These are phyloP conservation scores for Laguncularia racemosa DNA, from an alignment of 345 rosid species.

Conservation along the genomic window DNA sequence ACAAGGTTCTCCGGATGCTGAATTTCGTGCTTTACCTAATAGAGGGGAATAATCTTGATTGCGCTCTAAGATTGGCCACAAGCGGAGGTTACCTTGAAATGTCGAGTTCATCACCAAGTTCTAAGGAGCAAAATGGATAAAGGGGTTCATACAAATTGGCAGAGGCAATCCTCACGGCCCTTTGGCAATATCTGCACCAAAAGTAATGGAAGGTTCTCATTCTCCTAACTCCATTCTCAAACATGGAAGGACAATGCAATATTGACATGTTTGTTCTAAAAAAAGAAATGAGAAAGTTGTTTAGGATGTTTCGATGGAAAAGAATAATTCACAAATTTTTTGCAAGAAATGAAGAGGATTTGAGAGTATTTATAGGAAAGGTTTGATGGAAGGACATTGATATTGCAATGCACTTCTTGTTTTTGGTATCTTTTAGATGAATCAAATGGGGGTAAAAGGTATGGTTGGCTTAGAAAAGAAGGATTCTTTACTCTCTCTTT, in stretches of 20 bases:
- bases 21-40: neutral
- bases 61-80: conserved; percentile 4
- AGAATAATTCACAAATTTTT: neutral
- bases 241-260: conserved; percentile 34
- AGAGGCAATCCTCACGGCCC: conserved; percentile 36
- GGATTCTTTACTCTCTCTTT: no score
- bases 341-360: no score
- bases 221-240: conserved; percentile 49
- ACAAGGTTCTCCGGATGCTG: conserved; percentile 11
- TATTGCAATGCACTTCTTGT: no score
- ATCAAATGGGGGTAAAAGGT: no score
- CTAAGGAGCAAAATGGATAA: conserved; percentile 47
- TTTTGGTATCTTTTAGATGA: no score
- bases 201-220: conserved; percentile 58
- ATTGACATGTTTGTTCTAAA: conserved; percentile 16
- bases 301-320: neutral
- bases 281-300: neutral
- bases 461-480: no score
- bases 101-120: conserved; percentile 46
- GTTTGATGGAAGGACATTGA: neutral
- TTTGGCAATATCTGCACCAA: conserved; percentile 58
- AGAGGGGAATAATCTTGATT: conserved; percentile 13
- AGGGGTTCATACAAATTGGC: conserved; percentile 23
- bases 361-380: neutral
- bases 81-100: conserved; percentile 23